These are phyloP conservation scores for Podospora pseudoanserina DNA, from an alignment of 495 filamentous ascomycete genomes.

Conservation along the genomic window DNA sequence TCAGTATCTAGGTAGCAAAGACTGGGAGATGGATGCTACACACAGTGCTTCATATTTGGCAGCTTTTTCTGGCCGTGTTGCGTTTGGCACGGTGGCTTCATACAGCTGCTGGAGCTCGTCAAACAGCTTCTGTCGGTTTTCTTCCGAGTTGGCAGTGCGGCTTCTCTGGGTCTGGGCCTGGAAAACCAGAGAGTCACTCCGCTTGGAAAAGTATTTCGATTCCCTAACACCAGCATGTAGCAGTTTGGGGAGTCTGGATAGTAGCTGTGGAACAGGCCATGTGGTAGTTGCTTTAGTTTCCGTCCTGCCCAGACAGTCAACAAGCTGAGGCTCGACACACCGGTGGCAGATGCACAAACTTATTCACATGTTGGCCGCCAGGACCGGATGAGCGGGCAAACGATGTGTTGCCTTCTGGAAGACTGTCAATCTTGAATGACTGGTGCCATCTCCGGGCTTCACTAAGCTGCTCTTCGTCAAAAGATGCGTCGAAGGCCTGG, in stretches of 20 bases:
- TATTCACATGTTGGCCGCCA: constrained; percentile 95
- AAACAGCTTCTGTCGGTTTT: constrained; percentile 42
- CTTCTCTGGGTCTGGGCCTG: constrained; percentile 46
- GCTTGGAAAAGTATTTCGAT: constrained; percentile 66
- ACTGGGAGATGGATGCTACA: constrained; percentile 13
- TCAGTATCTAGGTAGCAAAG: not conserved
- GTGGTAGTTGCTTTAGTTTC: constrained; percentile 84
- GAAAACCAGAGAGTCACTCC: constrained; percentile 52
- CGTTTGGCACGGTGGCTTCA: constrained; percentile 36
- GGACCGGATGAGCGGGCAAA: constrained; percentile 89
- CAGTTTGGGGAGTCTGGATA: constrained; percentile 61
- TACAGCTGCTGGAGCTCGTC: constrained; percentile 63
- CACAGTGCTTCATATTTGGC: constrained; percentile 42
- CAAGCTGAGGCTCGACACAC: not conserved
- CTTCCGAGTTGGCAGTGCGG: constrained; percentile 43
- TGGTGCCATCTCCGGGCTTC: constrained; percentile 74
- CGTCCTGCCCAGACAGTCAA: constrained; percentile 53
- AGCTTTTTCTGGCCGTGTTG: constrained; percentile 36
- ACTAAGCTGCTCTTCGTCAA: constrained; percentile 57
- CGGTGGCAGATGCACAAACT: constrained; percentile 54
- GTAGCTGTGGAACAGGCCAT: constrained; percentile 55
- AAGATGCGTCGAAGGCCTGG: constrained; percentile 38
- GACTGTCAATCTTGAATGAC: constrained; percentile 55
- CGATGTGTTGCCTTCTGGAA: constrained; percentile 66
- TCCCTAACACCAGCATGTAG: constrained; percentile 60